These are phyloP conservation scores for Penicillium subrubescens DNA, from an alignment of 495 filamentous ascomycete species.

Conservation along the genomic window DNA sequence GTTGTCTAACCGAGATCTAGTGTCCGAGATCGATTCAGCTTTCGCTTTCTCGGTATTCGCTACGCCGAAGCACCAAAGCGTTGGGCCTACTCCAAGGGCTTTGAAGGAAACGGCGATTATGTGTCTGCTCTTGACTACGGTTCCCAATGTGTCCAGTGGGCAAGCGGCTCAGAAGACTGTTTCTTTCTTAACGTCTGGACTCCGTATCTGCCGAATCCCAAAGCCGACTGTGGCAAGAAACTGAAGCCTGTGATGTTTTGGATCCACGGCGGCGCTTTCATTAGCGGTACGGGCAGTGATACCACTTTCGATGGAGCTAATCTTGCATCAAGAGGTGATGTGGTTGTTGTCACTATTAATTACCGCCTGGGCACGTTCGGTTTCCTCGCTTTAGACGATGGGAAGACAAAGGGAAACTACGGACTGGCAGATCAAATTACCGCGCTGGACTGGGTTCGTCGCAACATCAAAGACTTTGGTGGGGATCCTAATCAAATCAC, in stretches of 20 bases:
- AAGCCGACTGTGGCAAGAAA: constrained; percentile 10
- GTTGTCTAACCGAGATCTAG: constrained; percentile 1
- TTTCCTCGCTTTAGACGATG: constrained; percentile 29
- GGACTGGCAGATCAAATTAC: constrained; percentile 42
- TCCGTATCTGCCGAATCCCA: constrained; percentile 43
- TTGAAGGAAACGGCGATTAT: constrained; percentile 16
- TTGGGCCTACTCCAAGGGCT: constrained; percentile 23
- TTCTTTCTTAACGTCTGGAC: constrained; percentile 53
- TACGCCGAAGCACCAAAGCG: constrained; percentile 22
- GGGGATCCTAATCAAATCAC: constrained; percentile 55
- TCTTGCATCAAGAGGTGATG: constrained; percentile 45
- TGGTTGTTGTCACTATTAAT: constrained; percentile 50
- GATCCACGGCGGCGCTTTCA: constrained; percentile 53
- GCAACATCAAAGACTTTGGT: constrained; percentile 41
- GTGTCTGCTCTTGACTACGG: constrained; percentile 26
- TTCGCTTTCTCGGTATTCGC: constrained; percentile 28
- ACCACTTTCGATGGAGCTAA: constrained; percentile 42
- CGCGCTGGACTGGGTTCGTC: constrained; percentile 39
- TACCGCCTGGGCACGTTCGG: constrained; percentile 45
- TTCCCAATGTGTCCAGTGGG: constrained; percentile 18
- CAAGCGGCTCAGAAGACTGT: constrained; percentile 33
- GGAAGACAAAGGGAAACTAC: constrained; percentile 37
- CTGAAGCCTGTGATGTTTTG: constrained; percentile 49
- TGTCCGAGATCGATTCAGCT: constrained; percentile 29
- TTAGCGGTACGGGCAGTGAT: constrained; percentile 40